Conservation (phyloP, 1,284 basidiomycete genomes). For the Bondarzewia mesenterica region DNA sequence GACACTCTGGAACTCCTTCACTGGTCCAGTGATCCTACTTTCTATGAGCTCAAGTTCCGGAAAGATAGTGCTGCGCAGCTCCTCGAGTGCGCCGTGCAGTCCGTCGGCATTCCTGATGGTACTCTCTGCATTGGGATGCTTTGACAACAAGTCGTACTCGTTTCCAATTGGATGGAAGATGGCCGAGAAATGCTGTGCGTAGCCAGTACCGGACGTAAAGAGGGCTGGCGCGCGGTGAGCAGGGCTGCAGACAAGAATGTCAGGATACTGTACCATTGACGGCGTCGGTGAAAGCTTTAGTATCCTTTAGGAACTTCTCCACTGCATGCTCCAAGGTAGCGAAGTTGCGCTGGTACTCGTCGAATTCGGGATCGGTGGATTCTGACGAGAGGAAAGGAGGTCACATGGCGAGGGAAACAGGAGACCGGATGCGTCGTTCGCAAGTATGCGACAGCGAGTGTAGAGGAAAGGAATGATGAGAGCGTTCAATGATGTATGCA, state of each 20-base stretch:
- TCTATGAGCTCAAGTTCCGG: conserved; percentile 97
- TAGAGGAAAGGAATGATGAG: background rate
- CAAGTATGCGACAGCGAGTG: background rate
- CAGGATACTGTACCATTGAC: conserved; percentile 52
- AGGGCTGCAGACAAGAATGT: background rate
- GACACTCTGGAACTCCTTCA: conserved; percentile 83
- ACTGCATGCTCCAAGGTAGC: conserved; percentile 70
- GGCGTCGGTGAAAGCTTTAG: conserved; percentile 79
- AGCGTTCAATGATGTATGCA: background rate
- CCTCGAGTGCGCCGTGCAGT: conserved; percentile 74
- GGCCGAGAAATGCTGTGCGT: conserved; percentile 68
- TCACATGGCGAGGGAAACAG: background rate
- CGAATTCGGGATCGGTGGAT: conserved; percentile 83
- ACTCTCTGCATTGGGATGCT: conserved; percentile 70
- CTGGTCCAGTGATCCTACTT: conserved; percentile 76
- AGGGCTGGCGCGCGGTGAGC: conserved; percentile 44
- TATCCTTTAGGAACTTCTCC: conserved; percentile 90
- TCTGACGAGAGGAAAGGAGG: conserved; percentile 34
- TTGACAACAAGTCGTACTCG: conserved; percentile 77
- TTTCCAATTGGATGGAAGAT: conserved; percentile 78
- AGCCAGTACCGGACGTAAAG: conserved; percentile 72
- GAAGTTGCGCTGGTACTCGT: conserved; percentile 77
- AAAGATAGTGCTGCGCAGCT: conserved; percentile 69
- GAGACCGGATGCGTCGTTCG: background rate
- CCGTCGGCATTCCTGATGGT: conserved; percentile 75